Conservation (phyloP, 306 rosid genomes). For the Cucurbita moschata region DNA sequence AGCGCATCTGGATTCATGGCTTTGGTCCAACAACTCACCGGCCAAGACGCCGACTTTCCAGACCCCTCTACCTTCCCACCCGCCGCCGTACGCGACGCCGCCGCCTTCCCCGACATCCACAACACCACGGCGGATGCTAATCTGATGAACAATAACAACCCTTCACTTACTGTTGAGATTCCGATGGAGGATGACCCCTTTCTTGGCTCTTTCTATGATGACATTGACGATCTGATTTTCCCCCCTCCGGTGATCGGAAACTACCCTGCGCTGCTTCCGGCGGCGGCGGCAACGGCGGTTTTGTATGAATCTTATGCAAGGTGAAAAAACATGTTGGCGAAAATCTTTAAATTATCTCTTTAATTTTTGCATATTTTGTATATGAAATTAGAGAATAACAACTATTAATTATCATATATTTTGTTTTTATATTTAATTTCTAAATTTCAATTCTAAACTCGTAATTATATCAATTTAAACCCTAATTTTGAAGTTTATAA, state of each 20-base stretch:
- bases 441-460: too few relatives aligned
- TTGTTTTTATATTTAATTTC: too few relatives aligned
- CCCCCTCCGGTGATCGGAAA: not conserved
- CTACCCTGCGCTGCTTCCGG: not conserved
- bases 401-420: too few relatives aligned
- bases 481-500: too few relatives aligned
- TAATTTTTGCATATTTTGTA: not conserved
- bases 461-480: too few relatives aligned
- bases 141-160: not conserved
- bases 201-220: not conserved
- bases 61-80: constrained; percentile 28
- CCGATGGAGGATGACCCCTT: not conserved
- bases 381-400: not conserved
- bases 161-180: not conserved
- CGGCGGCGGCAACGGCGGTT: not conserved
- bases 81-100: not conserved
- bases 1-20: constrained; percentile 65
- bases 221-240: not conserved
- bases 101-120: not conserved
- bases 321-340: not conserved
- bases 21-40: constrained; percentile 74
- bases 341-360: not conserved
- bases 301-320: not conserved
- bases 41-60: constrained; percentile 50
- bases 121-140: not conserved